A percentile compares a stretch with the other conserved stretches of the same genome.
Evolutionary conservation across 305 asterid genomes (phyloP).

Genomic region (Fraxinus velutina): DNA sequence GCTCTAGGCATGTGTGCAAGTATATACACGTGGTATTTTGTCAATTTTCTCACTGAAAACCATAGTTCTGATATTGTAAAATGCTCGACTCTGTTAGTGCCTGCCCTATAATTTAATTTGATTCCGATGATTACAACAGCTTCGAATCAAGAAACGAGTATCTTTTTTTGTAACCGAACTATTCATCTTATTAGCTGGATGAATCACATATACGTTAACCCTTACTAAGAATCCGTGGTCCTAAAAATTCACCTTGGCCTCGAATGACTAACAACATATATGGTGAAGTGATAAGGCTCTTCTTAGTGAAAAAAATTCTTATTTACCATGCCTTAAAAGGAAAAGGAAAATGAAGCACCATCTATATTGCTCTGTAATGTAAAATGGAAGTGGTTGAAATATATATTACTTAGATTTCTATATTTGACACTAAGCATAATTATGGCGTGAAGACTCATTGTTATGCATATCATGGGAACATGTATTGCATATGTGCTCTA

Average conservation of each 20-base stretch:
- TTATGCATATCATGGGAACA: slow-evolving; percentile 2
- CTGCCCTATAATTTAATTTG: background rate
- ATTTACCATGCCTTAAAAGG: slow-evolving; percentile 5
- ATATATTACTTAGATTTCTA: background rate
- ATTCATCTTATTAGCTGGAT: slow-evolving; percentile 12
- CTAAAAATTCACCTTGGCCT: slow-evolving; percentile 6
- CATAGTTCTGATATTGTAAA: slow-evolving; percentile 11
- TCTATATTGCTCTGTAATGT: slow-evolving; percentile 5
- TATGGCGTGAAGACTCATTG: background rate
- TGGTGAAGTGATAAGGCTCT: background rate
- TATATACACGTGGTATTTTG: background rate
- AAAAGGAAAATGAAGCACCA: background rate
- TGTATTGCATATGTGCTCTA: background rate
- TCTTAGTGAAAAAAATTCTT: background rate
- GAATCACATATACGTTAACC: slow-evolving; percentile 9
- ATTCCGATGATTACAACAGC: background rate
- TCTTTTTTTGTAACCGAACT: slow-evolving; percentile 14
- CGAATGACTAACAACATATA: background rate
- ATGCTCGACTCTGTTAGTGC: background rate
- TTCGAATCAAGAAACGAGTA: background rate
- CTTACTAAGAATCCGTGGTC: background rate
- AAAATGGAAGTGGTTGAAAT: slow-evolving; percentile 1
- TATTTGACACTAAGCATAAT: background rate
- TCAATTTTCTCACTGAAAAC: slow-evolving; percentile 5
- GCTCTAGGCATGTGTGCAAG: background rate